Base-by-base conservation (phyloP, 2,329 filamentous ascomycete genomes). In the Helminthosporium solani region DNA sequence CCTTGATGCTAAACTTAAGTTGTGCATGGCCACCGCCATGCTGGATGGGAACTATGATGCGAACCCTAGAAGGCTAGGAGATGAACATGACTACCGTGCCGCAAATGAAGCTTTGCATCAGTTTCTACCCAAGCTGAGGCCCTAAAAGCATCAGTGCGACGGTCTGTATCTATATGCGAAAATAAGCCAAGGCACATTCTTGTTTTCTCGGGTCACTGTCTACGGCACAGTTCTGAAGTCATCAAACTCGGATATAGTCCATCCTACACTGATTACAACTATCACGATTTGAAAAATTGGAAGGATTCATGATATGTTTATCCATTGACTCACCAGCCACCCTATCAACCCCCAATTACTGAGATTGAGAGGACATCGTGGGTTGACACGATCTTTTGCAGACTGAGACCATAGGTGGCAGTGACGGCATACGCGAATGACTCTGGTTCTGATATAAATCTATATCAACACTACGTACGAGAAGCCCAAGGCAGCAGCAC, bases 111-210 rank as follows among this genome's bases (percentile, higher is more conserved):
- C 6, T 21, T 16, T 38, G 27, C 14, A 38, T 38, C 14, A 38
- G 19, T 12, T n/a, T 19, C 16, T 38, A 12, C 11, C 19, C 35
- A 7, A 38, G 35, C 12, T 11, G 6, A 9, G 5, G 35, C 20
- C 18, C 19, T 23, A 12, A 25, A 25, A 16, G 20, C 35, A 25
- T 38, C 35, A 9, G 35, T 38, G 35, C 35, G 35, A 23, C 35
- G 12, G 2, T 21, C 15, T 25, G 3, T 14, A n/a, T n/a, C n/a
- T n/a, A n/a, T n/a, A n/a, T n/a, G n/a, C n/a, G n/a, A 31, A 12
- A 35, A 7, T 38, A n/a, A 38, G 35, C 35, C 35, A 38, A 38
- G 35, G 35, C 35, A 38, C 20, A 38, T 38, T 38, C 35, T 18
- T 19, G 14, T 14, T 18, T 4, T 37, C 16, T 38, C 35, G 14